phyloP scores from a whole-genome alignment of 1,284 basidiomycete species.

The Cutaneotrichosporon sp. region DNA sequence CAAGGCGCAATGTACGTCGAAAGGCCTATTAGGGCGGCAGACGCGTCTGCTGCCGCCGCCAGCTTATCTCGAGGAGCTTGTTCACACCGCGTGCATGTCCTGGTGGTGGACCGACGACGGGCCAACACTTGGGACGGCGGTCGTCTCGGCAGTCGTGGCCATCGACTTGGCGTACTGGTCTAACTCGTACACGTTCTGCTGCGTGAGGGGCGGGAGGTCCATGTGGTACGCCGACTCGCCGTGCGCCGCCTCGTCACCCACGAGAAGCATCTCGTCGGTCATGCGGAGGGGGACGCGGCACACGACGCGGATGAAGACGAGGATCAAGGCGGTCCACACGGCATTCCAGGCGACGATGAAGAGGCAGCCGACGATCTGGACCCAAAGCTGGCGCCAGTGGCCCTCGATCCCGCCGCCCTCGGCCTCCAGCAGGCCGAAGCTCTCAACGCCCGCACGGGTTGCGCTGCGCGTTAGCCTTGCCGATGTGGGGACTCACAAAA shows the following conservation, averaged over 20 bases:
- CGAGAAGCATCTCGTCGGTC: neutral
- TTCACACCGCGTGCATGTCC: neutral
- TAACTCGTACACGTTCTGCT: neutral
- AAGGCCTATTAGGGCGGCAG: neutral
- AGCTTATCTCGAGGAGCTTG: neutral
- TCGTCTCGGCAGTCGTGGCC: neutral
- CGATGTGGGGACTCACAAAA: neutral
- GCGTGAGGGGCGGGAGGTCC: neutral
- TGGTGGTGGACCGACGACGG: neutral
- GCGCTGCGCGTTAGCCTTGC: neutral
- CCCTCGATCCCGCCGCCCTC: neutral
- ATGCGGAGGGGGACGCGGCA: constrained; percentile 3
- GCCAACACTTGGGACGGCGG: neutral
- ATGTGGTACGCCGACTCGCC: constrained; percentile 3
- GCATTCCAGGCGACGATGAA: constrained; percentile 3
- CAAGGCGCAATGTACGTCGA: neutral
- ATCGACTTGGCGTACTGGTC: neutral
- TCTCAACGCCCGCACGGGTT: neutral
- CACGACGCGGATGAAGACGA: neutral
- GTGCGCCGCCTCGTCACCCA: constrained; percentile 2
- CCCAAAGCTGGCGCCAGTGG: neutral
- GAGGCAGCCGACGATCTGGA: neutral
- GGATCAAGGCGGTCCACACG: neutral
- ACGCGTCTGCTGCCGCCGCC: neutral
- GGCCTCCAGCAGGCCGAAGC: neutral